A percentile compares a stretch with the other conserved stretches of the same genome.
Conservation (phyloP, 2,329 filamentous ascomycete genomes). For the Fusarium proliferatum region DNA sequence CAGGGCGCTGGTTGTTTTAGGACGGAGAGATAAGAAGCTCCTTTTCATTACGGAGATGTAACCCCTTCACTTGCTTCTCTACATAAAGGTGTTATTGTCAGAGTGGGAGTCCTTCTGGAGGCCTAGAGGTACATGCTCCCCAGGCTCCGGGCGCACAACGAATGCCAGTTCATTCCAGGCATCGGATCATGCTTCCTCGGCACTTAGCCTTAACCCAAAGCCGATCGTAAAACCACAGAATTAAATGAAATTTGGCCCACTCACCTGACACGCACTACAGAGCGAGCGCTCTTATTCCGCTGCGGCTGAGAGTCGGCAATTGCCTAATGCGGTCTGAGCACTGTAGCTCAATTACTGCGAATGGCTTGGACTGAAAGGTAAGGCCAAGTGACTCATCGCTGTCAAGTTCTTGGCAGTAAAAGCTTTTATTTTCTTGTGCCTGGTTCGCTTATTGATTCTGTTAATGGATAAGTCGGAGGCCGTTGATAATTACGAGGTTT, state of each 20-base stretch:
- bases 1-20: neutral
- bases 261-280: conserved; percentile 25
- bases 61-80: neutral
- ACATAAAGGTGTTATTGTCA: accelerated
- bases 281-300: neutral
- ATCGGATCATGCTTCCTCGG: neutral
- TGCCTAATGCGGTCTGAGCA: conserved; percentile 14
- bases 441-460: neutral
- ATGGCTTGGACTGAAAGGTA: neutral
- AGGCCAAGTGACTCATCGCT: neutral
- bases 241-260: conserved; percentile 1
- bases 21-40: neutral
- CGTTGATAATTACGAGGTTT: neutral
- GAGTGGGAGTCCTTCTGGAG: neutral
- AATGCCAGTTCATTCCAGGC: neutral
- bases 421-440: neutral
- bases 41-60: conserved; percentile 1
- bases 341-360: neutral
- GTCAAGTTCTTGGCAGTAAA: neutral
- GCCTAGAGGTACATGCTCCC: neutral
- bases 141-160: no score
- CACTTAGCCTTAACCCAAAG: neutral
- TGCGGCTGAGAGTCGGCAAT: conserved; percentile 24
- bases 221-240: neutral
- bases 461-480: neutral